Percentiles rank a stretch among this genome's conserved stretches.
These are phyloP conservation scores for Blastobotrys malaysiensis DNA, from an alignment of 1,139 yeast species.

Conservation along the genomic window DNA sequence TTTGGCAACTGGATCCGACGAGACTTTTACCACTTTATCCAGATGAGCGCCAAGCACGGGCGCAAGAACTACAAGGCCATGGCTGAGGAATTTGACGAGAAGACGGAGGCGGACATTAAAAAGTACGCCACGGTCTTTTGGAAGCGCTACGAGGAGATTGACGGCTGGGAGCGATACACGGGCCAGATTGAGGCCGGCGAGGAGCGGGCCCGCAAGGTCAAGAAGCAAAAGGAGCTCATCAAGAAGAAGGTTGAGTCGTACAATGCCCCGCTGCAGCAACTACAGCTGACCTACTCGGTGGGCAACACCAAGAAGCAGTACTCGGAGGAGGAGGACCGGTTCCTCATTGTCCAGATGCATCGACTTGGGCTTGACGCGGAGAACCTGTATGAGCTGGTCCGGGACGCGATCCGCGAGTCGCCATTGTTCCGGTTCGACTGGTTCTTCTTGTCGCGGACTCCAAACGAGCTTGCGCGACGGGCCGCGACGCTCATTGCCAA, in stretches of 20 bases:
- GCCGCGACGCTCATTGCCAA: slow-evolving; percentile 73
- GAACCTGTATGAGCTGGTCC: slow-evolving; percentile 65
- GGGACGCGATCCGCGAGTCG: slow-evolving; percentile 66
- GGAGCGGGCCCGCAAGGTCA: slow-evolving; percentile 60
- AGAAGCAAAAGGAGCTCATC: slow-evolving; percentile 61
- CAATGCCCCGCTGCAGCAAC: slow-evolving; percentile 68
- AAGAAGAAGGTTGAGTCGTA: slow-evolving; percentile 57
- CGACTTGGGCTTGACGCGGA: slow-evolving; percentile 72
- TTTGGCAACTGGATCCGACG: slow-evolving; percentile 81
- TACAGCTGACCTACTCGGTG: slow-evolving; percentile 76
- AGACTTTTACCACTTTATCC: slow-evolving; percentile 82
- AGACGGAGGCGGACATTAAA: slow-evolving; percentile 62
- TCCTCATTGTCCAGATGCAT: slow-evolving; percentile 64
- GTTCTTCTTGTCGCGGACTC: slow-evolving; percentile 79
- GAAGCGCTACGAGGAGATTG: slow-evolving; percentile 64
- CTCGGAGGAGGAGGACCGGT: slow-evolving; percentile 82
- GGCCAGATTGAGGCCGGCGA: slow-evolving; percentile 88
- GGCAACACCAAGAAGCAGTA: slow-evolving; percentile 83
- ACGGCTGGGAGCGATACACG: slow-evolving; percentile 80
- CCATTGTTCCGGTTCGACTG: slow-evolving; percentile 84
- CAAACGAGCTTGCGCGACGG: slow-evolving; percentile 79
- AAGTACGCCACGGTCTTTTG: slow-evolving; percentile 69
- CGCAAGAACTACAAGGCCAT: slow-evolving; percentile 57
- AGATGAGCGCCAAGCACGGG: slow-evolving; percentile 76
- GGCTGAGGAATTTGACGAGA: slow-evolving; percentile 57